Conservation (phyloP, 805 yeast species). For the Pichia cabralensis region DNA sequence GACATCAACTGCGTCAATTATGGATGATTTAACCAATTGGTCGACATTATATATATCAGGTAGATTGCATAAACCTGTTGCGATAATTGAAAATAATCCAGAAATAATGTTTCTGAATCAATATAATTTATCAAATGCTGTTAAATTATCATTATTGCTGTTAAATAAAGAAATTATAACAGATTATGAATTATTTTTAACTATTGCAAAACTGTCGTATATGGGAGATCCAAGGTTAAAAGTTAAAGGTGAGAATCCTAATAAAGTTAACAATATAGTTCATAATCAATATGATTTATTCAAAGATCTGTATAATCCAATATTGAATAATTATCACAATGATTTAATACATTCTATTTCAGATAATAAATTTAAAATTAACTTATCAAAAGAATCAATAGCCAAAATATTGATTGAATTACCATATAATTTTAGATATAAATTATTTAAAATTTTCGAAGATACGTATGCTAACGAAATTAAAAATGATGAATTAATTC, state of each 20-base stretch:
- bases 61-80: slow-evolving; percentile 88
- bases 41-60: slow-evolving; percentile 81
- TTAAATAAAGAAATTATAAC: slow-evolving; percentile 29
- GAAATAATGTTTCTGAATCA: slow-evolving; percentile 60
- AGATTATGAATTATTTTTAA: slow-evolving; percentile 50
- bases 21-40: slow-evolving; percentile 77
- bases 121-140: slow-evolving; percentile 67
- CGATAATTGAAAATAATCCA: slow-evolving; percentile 55
- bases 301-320: slow-evolving; percentile 63
- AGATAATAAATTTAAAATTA: slow-evolving; percentile 12
- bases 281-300: slow-evolving; percentile 62
- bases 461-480: slow-evolving; percentile 14
- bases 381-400: slow-evolving; percentile 26
- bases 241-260: slow-evolving; percentile 86
- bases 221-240: slow-evolving; percentile 83
- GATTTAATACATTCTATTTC: slow-evolving; percentile 14
- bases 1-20: slow-evolving; percentile 49
- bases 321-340: slow-evolving; percentile 34
- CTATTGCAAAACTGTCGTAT: slow-evolving; percentile 74
- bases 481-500: slow-evolving; percentile 4
- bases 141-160: slow-evolving; percentile 54
- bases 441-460: slow-evolving; percentile 25
- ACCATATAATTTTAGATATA: slow-evolving; percentile 39
- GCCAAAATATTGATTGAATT: slow-evolving; percentile 37
- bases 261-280: slow-evolving; percentile 81